These are phyloP conservation scores for Phylloporus arenicola DNA, from an alignment of 768 basidiomycete species.

Conservation along the genomic window DNA sequence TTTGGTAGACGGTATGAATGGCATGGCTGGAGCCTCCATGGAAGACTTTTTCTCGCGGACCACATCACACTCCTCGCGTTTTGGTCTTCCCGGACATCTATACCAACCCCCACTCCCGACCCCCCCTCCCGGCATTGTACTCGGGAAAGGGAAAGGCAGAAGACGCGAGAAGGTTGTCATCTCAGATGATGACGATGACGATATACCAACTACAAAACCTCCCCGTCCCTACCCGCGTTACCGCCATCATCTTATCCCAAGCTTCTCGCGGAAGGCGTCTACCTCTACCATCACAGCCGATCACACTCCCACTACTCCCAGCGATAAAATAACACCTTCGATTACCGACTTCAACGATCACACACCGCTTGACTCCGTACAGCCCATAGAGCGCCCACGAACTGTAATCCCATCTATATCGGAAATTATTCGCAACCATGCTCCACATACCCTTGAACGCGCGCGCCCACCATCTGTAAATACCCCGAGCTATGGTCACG, in stretches of 20 bases:
- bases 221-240: conserved; percentile 17
- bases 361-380: conserved; percentile 9
- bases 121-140: conserved; percentile 73
- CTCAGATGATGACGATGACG: conserved; percentile 54
- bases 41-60: conserved; percentile 48
- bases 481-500: conserved; percentile 45
- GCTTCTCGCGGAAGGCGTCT: conserved; percentile 24
- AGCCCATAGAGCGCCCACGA: conserved; percentile 34
- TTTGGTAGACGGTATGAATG: conserved; percentile 86
- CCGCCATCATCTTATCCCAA: conserved; percentile 16
- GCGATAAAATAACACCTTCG: conserved; percentile 13
- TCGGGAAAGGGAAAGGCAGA: conserved; percentile 45
- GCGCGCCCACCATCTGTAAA: conserved; percentile 43
- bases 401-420: conserved; percentile 73
- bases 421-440: conserved; percentile 79
- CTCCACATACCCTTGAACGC: conserved; percentile 50
- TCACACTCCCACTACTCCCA: conserved; percentile 9
- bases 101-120: conserved; percentile 81
- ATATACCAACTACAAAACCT: conserved; percentile 11
- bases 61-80: conserved; percentile 44
- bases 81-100: conserved; percentile 54
- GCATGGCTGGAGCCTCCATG: conserved; percentile 65
- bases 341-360: conserved; percentile 9
- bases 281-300: conserved; percentile 30
- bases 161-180: conserved; percentile 24